phyloP scores from a whole-genome alignment of 371 early-diverging fungal genomes.

The Syncephalastrum racemosum region DNA sequence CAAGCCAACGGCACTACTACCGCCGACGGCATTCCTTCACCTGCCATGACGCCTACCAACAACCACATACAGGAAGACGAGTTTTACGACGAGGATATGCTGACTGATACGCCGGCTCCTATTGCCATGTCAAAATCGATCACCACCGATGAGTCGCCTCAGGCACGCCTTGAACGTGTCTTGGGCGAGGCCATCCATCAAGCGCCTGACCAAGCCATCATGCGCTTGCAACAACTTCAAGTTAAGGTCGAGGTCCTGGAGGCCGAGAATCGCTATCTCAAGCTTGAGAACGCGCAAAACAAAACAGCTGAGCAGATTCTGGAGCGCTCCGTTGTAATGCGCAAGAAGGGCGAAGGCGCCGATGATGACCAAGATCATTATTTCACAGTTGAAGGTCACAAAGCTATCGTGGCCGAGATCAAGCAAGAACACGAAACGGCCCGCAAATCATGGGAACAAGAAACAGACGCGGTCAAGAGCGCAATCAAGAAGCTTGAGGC shows the following conservation, averaged over 20 bases:
- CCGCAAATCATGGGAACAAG: slow-evolving; percentile 23
- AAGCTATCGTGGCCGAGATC: slow-evolving; percentile 41
- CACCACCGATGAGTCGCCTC: slow-evolving; percentile 32
- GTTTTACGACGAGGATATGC: slow-evolving; percentile 33
- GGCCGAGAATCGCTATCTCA: slow-evolving; percentile 52
- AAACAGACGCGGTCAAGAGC: slow-evolving; percentile 15
- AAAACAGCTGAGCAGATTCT: slow-evolving; percentile 35
- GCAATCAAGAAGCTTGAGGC: slow-evolving; percentile 34
- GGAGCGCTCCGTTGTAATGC: slow-evolving; percentile 35
- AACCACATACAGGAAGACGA: slow-evolving; percentile 27
- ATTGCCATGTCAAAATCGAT: slow-evolving; percentile 29
- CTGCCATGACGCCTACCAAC: slow-evolving; percentile 38
- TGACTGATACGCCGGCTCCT: slow-evolving; percentile 40
- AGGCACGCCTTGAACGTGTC: slow-evolving; percentile 32
- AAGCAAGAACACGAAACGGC: slow-evolving; percentile 26
- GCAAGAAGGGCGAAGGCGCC: slow-evolving; percentile 21
- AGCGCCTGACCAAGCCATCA: slow-evolving; percentile 44
- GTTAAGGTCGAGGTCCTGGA: slow-evolving; percentile 52
- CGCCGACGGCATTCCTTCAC: slow-evolving; percentile 32
- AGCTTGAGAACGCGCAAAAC: slow-evolving; percentile 48
- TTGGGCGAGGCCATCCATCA: slow-evolving; percentile 37
- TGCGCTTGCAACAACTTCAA: slow-evolving; percentile 52
- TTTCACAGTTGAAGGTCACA: slow-evolving; percentile 37
- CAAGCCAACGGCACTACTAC: slow-evolving; percentile 7
- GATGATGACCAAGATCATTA: slow-evolving; percentile 12